Evolutionary conservation across 768 basidiomycete species (phyloP), one percentile per base, ranked within the genome.

Genomic region (Kockovaella imperatae): DNA sequence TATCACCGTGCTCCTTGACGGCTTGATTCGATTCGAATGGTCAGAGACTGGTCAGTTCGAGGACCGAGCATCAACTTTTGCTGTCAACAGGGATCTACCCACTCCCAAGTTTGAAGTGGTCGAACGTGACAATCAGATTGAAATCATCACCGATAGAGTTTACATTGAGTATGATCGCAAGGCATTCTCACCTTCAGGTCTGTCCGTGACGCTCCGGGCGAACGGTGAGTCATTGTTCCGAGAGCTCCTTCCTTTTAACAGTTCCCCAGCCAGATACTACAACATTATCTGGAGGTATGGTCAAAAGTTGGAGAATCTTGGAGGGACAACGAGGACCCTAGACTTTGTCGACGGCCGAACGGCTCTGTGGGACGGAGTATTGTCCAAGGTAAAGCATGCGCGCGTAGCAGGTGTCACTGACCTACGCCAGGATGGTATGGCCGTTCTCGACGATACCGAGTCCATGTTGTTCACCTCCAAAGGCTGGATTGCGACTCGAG

Each of bases 1-100:
- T n/a, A 43, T 60, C 41, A 54, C 56, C 10, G 35, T 60, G 45
- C 49, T 60, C n/a, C 51, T 49, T 24, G 49, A 50, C 29, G 52
- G 56, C 23, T 45, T 60, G 15, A 21, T 60, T 17, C 59, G 59
- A 23, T 56, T 48, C 43, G 59, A 61, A 31, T 51, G 40, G 30
- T 42, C 56, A 1, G 40, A 43, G 3, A 50, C 55, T 26, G 53
- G 53, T 3, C 32, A 39, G 31, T 61, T 61, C 40, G 59, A 61
- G 35, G 59, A 61, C 30, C 47, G 57, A 14, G 59, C 57, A 11
- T 58, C 56, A 7, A 61, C 59, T 15, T 61, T 61, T 53, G 59
- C 56, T 4, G 30, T 58, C 8, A 35, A 52, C 30, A 51, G 59
- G 10, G 42, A 56, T 29, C 45, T 61, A 2, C 34, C 53, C 41